Conservation (phyloP, 768 basidiomycete genomes). For the Psilocybe tampanensis region DNA sequence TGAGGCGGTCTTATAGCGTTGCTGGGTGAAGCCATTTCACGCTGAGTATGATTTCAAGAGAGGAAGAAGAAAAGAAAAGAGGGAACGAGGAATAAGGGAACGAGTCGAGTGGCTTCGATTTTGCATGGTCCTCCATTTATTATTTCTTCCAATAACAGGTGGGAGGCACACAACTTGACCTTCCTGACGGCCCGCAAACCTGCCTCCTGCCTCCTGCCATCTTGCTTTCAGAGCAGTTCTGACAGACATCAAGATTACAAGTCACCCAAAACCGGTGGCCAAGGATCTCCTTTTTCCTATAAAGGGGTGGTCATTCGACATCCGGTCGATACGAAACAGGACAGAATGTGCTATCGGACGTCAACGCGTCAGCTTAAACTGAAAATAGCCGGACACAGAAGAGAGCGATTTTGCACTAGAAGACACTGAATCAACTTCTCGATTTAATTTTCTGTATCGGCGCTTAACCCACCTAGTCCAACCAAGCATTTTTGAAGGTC, state of each 20-base stretch:
- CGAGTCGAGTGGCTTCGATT: too few species aligned
- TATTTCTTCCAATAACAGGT: neutral
- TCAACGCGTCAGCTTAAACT: too few species aligned
- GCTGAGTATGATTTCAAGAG: neutral
- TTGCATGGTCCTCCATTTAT: too few species aligned
- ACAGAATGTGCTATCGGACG: too few species aligned
- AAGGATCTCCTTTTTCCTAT: neutral
- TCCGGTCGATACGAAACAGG: neutral
- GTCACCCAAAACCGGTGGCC: neutral
- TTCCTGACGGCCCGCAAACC: neutral
- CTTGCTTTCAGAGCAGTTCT: neutral
- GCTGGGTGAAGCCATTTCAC: neutral
- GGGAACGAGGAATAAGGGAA: neutral
- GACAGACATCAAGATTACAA: neutral
- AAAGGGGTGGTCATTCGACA: neutral
- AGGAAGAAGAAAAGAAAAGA: neutral
- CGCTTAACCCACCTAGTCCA: too few species aligned
- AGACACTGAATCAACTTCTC: too few species aligned
- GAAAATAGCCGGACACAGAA: too few species aligned
- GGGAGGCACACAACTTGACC: too few species aligned
- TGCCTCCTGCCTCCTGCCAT: constrained; percentile 5
- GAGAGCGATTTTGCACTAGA: too few species aligned
- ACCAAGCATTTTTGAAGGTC: too few species aligned
- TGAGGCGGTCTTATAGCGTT: neutral
- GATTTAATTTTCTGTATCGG: too few species aligned